These are phyloP conservation scores for Elaeis guineensis DNA, from an alignment of 176 grass and related monocot species.

Conservation along the genomic window DNA sequence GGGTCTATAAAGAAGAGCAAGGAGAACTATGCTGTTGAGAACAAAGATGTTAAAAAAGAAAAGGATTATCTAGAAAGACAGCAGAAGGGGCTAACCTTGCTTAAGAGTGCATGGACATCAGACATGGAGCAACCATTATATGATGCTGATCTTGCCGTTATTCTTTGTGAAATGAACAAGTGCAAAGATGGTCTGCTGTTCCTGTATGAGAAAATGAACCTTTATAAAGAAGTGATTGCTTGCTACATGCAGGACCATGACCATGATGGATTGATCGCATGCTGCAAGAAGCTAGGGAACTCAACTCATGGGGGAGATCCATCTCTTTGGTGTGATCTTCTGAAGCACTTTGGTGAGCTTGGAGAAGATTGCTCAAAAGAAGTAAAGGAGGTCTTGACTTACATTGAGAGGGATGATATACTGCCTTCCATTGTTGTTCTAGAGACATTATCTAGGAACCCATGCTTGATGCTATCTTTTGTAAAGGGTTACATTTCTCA, in stretches of 20 bases:
- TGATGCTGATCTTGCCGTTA: conserved; percentile 80
- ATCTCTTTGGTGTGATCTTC: conserved; percentile 79
- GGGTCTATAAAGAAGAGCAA: conserved; percentile 29
- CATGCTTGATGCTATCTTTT: conserved; percentile 73
- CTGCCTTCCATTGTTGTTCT: conserved; percentile 87
- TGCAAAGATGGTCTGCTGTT: conserved; percentile 86
- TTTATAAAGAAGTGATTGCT: conserved; percentile 91
- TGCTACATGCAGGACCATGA: conserved; percentile 96
- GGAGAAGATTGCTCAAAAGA: conserved; percentile 96
- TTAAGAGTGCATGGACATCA: conserved; percentile 75
- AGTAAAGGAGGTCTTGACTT: conserved; percentile 91
- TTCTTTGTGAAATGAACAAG: conserved; percentile 83
- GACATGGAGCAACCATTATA: conserved; percentile 85
- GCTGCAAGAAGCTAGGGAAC: conserved; percentile 85
- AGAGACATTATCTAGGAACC: conserved; percentile 78
- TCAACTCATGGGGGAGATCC: conserved; percentile 81
- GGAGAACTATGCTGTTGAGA: conserved; percentile 28
- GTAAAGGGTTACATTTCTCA: conserved; percentile 95
- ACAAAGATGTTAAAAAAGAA: conserved; percentile 33
- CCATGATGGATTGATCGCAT: conserved; percentile 92
- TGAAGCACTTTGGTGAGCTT: conserved; percentile 89
- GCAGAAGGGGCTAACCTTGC: conserved; percentile 64
- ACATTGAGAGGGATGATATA: conserved; percentile 87
- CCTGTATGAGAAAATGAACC: conserved; percentile 93
- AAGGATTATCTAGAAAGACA: conserved; percentile 62